Evolutionary conservation across 2,329 filamentous ascomycete species (phyloP), one percentile per base, ranked within the genome.

Genomic region (Zasmidium cellare): DNA sequence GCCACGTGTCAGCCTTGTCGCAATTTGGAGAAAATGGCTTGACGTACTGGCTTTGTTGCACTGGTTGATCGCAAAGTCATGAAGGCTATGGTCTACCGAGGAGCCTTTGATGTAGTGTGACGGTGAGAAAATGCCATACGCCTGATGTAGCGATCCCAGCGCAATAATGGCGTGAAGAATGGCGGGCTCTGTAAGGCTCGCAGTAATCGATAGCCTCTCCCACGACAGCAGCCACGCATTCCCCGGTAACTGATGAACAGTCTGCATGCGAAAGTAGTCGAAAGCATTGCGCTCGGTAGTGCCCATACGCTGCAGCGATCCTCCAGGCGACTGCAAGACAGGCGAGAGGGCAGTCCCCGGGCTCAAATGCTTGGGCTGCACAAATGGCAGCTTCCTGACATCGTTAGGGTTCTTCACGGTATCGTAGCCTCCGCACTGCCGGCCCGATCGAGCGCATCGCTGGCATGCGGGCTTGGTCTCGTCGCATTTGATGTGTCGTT

Each of bases 191-290:
- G 41, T 28, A 1, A 45, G 12, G 18, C 51, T 44, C 14, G 51
- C 51, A 28, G 19, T 19, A 3, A 53, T 35, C 3, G 51, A 35
- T 2, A 53, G 51, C 19, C 51, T 22, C 22, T 53, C 35, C 51
- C 51, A 53, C 3, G 51, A 53, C 6, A 53, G 24, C 16, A 53
- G 51, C 38, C 35, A 53, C 9, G 51, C n/a, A 16, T 53, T 53
- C 16, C 51, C 51, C 1, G 51, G 51, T n/a, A 53, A 18, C 11
- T 24, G 35, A 28, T 53, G 51, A 24, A 53, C 38, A 9, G 51
- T 53, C 9, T 53, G 35, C 31, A 23, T 25, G 11, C 51, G 51
- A 18, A 53, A 53, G 51, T 24, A 53, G n/a, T 53, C 41, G 20
- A 45, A 46, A 45, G 51, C 51, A 11, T 44, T 28, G 11, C 51